A percentile compares a stretch with the other conserved stretches of the same genome.
Conservation (phyloP, 2,329 filamentous ascomycete species). For the Phialocephala subalpina region DNA sequence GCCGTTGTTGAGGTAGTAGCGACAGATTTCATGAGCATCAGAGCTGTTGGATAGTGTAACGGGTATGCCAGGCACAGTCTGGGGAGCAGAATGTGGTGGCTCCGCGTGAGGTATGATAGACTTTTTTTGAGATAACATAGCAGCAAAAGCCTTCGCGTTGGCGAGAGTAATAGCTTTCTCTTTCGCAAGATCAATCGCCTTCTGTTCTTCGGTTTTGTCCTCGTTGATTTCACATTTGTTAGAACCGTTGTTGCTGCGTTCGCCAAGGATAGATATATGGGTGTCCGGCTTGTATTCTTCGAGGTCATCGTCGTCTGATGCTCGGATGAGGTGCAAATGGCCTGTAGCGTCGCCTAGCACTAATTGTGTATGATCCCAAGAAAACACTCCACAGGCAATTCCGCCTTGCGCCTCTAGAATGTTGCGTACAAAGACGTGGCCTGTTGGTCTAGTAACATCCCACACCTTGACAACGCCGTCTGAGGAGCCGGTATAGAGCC, state of each 20-base stretch:
- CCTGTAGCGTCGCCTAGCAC: slow-evolving; percentile 69
- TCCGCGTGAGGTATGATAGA: slow-evolving; percentile 58
- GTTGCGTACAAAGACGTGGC: slow-evolving; percentile 57
- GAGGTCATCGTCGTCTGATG: slow-evolving; percentile 44
- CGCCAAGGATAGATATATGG: too few species aligned
- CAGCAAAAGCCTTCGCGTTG: too few species aligned
- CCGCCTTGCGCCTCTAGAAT: slow-evolving; percentile 63
- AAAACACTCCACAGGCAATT: slow-evolving; percentile 66
- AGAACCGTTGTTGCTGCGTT: too few species aligned
- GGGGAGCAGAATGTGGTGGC: slow-evolving; percentile 51
- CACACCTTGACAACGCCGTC: slow-evolving; percentile 70
- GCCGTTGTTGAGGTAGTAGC: neutral
- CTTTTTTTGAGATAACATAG: slow-evolving; percentile 44
- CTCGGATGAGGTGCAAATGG: slow-evolving; percentile 61
- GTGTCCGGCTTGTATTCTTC: neutral
- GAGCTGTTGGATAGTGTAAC: neutral
- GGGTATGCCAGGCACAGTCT: neutral
- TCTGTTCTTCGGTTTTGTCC: too few species aligned
- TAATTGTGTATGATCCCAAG: slow-evolving; percentile 61
- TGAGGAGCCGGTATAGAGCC: slow-evolving; percentile 70
- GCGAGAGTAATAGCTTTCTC: too few species aligned
- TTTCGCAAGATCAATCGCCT: too few species aligned
- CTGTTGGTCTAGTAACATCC: slow-evolving; percentile 58
- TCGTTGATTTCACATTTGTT: too few species aligned
- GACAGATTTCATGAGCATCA: neutral